Conservation (phyloP, 345 rosid species). For the Excoecaria cochinchinensis region DNA sequence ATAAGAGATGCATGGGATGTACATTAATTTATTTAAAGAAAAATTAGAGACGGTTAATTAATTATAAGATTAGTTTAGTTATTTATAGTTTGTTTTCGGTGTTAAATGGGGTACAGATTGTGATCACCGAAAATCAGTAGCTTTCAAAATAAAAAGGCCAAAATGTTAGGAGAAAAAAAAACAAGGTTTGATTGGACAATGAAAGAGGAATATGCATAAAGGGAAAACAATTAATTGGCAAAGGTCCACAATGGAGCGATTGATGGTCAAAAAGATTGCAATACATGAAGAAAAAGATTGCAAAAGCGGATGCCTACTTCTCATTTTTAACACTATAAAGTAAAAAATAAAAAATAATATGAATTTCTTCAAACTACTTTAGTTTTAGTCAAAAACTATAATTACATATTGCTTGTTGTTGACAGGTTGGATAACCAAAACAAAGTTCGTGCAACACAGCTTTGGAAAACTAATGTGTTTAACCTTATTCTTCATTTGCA, state of each 20-base stretch:
- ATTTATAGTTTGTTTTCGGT: constrained; percentile 2
- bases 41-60: background rate
- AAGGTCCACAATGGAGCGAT: constrained; percentile 28
- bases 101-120: constrained; percentile 23
- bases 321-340: constrained; percentile 17
- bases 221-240: constrained; percentile 23
- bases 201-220: constrained; percentile 22
- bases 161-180: constrained; percentile 19
- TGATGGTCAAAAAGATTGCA: constrained; percentile 54
- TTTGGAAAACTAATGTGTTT: constrained; percentile 6
- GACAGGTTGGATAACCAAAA: constrained; percentile 37
- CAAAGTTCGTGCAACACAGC: constrained; percentile 18
- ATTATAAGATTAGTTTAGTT: background rate
- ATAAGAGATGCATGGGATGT: background rate
- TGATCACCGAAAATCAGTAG: constrained; percentile 24
- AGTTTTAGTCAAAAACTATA: constrained; percentile 49
- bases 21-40: background rate
- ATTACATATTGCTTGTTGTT: constrained; percentile 38
- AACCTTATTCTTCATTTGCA: constrained; percentile 8
- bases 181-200: constrained; percentile 40
- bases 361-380: constrained; percentile 29
- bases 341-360: constrained; percentile 14
- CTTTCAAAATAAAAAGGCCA: constrained; percentile 20
- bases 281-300: constrained; percentile 33
- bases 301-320: constrained; percentile 24